phyloP scores from a whole-genome alignment of 441 rosid genomes.

The Omphalea diandra region DNA sequence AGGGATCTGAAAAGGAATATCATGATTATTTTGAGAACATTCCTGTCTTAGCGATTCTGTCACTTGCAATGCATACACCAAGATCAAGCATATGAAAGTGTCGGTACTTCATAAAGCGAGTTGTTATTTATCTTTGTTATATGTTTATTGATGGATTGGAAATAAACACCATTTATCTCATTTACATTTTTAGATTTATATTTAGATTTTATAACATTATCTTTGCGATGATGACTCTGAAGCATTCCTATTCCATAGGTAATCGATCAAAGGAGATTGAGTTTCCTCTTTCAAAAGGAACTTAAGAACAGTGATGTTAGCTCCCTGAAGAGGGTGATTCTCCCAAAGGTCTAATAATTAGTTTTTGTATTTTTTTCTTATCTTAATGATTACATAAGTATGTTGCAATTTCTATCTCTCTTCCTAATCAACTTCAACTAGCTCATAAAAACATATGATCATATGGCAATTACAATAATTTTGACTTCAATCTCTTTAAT shows the following conservation, averaged over 20 bases:
- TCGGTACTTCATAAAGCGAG: too few relatives aligned
- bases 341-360: slow-evolving; percentile 72
- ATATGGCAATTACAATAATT: background rate
- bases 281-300: slow-evolving; percentile 88
- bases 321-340: slow-evolving; percentile 85
- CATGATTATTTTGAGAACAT: too few relatives aligned
- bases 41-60: too few relatives aligned
- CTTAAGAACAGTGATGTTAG: slow-evolving; percentile 96
- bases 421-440: background rate
- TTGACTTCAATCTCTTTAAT: background rate
- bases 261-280: slow-evolving; percentile 61
- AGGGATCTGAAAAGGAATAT: too few relatives aligned
- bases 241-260: slow-evolving; percentile 36
- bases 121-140: too few relatives aligned
- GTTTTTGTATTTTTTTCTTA: background rate
- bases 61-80: too few relatives aligned
- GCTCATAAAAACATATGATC: background rate
- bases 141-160: background rate
- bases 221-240: background rate
- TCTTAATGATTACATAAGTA: background rate
- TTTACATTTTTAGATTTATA: background rate
- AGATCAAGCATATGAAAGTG: too few relatives aligned
- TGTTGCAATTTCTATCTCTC: background rate
- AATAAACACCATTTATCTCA: too few relatives aligned
- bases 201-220: slow-evolving; percentile 1